Evolutionary conservation across 1,139 yeast genomes (phyloP).

Genomic region (Hansenula lynferdii): DNA sequence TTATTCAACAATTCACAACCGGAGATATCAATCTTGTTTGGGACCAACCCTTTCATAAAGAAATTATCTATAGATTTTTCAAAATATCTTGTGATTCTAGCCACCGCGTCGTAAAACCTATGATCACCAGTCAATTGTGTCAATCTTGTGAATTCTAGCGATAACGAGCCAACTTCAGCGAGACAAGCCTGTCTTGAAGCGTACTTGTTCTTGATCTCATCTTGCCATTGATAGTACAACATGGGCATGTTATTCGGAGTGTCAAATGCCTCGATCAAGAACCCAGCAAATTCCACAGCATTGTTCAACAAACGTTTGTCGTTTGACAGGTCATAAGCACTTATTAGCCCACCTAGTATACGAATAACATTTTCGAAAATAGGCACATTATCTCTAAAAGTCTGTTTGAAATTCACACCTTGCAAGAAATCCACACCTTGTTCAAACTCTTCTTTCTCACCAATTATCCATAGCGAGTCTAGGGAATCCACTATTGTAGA

Average conservation of each 20-base stretch:
- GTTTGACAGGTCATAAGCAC: constrained; percentile 62
- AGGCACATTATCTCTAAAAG: constrained; percentile 42
- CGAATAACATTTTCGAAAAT: constrained; percentile 71
- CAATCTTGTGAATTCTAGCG: constrained; percentile 65
- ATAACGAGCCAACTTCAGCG: constrained; percentile 66
- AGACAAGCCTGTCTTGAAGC: constrained; percentile 47
- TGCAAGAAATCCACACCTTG: constrained; percentile 48
- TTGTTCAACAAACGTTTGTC: constrained; percentile 51
- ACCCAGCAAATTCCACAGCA: constrained; percentile 60
- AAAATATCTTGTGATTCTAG: constrained; percentile 36
- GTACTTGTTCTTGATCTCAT: constrained; percentile 39
- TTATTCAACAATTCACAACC: constrained; percentile 36
- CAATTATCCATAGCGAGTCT: constrained; percentile 66
- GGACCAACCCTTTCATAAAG: constrained; percentile 36
- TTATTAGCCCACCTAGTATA: constrained; percentile 66
- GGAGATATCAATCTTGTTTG: constrained; percentile 41
- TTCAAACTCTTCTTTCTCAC: constrained; percentile 45
- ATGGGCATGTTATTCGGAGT: constrained; percentile 65
- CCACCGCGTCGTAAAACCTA: constrained; percentile 40
- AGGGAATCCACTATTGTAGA: constrained; percentile 60
- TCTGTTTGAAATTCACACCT: constrained; percentile 45
- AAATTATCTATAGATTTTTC: constrained; percentile 30
- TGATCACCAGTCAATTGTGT: constrained; percentile 62
- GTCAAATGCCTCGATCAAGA: constrained; percentile 63
- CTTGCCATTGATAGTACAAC: constrained; percentile 51